A percentile compares a stretch with the other conserved stretches of the same genome.
Evolutionary conservation across 2,329 filamentous ascomycete species (phyloP).

Genomic region (Fusarium sp.): DNA sequence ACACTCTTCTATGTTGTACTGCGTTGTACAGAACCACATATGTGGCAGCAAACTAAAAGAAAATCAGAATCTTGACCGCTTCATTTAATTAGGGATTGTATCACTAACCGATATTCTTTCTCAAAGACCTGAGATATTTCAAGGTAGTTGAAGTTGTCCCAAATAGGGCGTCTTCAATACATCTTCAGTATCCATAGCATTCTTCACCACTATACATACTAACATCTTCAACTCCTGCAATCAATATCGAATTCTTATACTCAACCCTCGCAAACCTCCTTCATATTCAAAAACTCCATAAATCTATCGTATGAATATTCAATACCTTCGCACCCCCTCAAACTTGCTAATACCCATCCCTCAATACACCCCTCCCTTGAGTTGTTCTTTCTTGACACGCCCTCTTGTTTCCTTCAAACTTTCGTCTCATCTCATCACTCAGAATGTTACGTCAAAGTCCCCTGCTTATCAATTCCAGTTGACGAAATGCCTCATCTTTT

Average conservation of each 20-base stretch:
- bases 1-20: conserved; percentile 1
- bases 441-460: conserved; percentile 9
- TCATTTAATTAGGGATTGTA: conserved; percentile 5
- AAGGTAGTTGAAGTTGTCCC: background rate
- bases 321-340: conserved; percentile 35
- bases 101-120: conserved; percentile 10
- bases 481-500: background rate
- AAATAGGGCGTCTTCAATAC: conserved; percentile 13
- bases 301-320: conserved; percentile 40
- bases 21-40: conserved; percentile 23
- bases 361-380: conserved; percentile 36
- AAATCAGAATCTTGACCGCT: conserved; percentile 9
- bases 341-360: conserved; percentile 14
- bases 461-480: background rate
- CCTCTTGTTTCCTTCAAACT: conserved; percentile 6
- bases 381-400: conserved; percentile 6
- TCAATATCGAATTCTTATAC: conserved; percentile 17
- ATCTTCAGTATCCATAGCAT: conserved; percentile 1
- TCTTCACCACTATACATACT: conserved; percentile 10
- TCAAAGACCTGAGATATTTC: background rate
- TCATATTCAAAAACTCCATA: conserved; percentile 14
- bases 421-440: background rate
- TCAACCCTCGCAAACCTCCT: conserved; percentile 19
- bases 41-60: conserved; percentile 26
- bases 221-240: conserved; percentile 16